These are phyloP conservation scores for Eucalyptus polyanthemos DNA, from an alignment of 345 rosid species.

Conservation along the genomic window DNA sequence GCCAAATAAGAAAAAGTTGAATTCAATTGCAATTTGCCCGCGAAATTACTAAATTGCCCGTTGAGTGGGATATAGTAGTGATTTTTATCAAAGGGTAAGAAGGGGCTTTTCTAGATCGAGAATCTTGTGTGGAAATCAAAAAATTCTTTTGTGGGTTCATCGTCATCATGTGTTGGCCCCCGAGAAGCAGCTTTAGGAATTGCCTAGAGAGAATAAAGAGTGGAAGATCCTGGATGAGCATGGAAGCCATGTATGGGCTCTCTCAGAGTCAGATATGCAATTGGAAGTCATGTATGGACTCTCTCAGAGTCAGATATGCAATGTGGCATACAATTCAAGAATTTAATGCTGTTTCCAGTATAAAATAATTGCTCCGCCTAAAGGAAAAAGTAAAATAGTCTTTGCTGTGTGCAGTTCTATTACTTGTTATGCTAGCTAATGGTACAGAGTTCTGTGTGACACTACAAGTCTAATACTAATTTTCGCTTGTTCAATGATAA, in stretches of 20 bases:
- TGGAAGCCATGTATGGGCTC: background rate
- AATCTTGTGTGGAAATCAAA: background rate
- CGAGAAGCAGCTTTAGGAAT: background rate
- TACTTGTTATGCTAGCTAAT: background rate
- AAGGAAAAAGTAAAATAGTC: background rate
- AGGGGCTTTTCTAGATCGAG: background rate
- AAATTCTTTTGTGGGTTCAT: background rate
- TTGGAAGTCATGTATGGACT: background rate
- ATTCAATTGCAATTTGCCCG: background rate
- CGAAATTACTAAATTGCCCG: background rate
- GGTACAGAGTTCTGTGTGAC: background rate
- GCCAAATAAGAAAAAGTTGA: background rate
- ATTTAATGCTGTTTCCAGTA: background rate
- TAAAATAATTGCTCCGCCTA: background rate
- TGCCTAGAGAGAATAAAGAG: background rate
- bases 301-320: background rate
- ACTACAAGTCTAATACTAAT: background rate
- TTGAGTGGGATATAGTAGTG: background rate
- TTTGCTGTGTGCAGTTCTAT: background rate
- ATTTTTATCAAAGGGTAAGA: background rate
- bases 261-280: background rate
- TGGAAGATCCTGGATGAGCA: background rate
- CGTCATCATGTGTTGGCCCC: background rate
- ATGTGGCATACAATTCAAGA: background rate
- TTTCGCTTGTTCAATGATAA: background rate